A percentile compares a stretch with the other conserved stretches of the same genome.
Conservation (phyloP, 2,329 filamentous ascomycete species). For the Claviceps arundinis region DNA sequence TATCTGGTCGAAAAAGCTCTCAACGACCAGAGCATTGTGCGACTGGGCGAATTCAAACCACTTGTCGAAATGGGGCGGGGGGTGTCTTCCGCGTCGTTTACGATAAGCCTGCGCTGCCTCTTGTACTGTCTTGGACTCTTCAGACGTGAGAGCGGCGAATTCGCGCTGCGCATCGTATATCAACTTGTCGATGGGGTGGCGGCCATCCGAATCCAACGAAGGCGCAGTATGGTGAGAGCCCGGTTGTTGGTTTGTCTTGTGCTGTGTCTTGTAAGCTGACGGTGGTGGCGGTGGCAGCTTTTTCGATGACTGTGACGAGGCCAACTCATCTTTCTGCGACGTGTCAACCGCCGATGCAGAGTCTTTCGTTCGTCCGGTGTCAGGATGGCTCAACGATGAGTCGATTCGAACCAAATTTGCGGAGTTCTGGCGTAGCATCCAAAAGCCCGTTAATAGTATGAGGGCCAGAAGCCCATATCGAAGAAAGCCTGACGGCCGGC, state of each 20-base stretch:
- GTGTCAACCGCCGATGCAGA: background rate
- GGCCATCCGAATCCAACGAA: slow-evolving; percentile 1
- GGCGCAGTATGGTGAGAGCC: background rate
- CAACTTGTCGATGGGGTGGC: slow-evolving; percentile 40
- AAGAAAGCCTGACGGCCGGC: slow-evolving; percentile 25
- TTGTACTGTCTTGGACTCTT: slow-evolving; percentile 35
- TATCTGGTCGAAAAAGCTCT: slow-evolving; percentile 52
- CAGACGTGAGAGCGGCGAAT: slow-evolving; percentile 26
- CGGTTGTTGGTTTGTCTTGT: slow-evolving; percentile 2
- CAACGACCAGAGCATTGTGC: slow-evolving; percentile 40
- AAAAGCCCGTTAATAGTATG: slow-evolving; percentile 21
- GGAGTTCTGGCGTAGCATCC: slow-evolving; percentile 14
- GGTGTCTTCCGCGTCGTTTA: slow-evolving; percentile 43
- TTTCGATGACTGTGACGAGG: background rate
- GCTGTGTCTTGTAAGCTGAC: background rate
- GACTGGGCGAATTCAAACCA: slow-evolving; percentile 45
- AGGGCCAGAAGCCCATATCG: slow-evolving; percentile 26
- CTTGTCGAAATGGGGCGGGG: slow-evolving; percentile 47
- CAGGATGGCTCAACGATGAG: background rate
- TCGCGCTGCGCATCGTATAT: slow-evolving; percentile 30
- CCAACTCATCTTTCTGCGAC: background rate
- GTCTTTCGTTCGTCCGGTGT: background rate
- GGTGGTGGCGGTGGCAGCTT: background rate
- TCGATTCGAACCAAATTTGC: slow-evolving; percentile 1
- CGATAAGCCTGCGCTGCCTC: slow-evolving; percentile 46